Evolutionary conservation across 192 early-diverging fungal species (phyloP), one percentile per base, ranked within the genome.

Genomic region (Thamnidium elegans): DNA sequence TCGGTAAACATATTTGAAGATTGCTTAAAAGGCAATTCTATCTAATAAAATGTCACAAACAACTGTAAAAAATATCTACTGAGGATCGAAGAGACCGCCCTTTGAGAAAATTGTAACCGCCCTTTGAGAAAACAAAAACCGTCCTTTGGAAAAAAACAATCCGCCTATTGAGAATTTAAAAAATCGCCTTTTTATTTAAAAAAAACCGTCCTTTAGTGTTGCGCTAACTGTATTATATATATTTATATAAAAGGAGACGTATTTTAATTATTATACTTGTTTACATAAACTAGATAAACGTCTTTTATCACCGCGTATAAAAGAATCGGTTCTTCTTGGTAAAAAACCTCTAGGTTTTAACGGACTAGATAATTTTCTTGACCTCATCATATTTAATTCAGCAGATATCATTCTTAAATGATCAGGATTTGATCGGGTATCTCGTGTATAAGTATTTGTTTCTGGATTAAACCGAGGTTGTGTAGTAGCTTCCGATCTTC

Each of bases 341-440:
- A 82, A 68, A 47, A 62, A 73, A 8, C 67, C 76, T 63, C 81
- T 65, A 14, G 74, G 78, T 67, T 73, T 77, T 14, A 82, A 48
- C 11, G 80, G 80, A 31, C 70, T 73, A 9, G 77, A 56, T 45
- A 82, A 45, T 46, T 82, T 82, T 43, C 78, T 66, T 19, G 75
- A 43, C 1, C 78, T 73, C 58, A 82, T 82, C 80, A 82, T 82
- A 60, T 79, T 79, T 45, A 82, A 45, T 70, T 82, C 80, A 23
- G 78, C 69, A 32, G 77, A 71, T 62, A 82, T 82, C 75, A 82
- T 82, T 17, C 80, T 72, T 17, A 82, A 55, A 62, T 82, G 78
- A 72, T 74, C 78, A 2, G 80, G 54, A 58, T 82, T 82, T 45
- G 72, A 74, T 47, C 80, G 69, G 44, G 75, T 74, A 61, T 82